These are phyloP conservation scores for Wickerhamomyces subpelliculosus DNA, from an alignment of 805 yeast species.

Conservation along the genomic window DNA sequence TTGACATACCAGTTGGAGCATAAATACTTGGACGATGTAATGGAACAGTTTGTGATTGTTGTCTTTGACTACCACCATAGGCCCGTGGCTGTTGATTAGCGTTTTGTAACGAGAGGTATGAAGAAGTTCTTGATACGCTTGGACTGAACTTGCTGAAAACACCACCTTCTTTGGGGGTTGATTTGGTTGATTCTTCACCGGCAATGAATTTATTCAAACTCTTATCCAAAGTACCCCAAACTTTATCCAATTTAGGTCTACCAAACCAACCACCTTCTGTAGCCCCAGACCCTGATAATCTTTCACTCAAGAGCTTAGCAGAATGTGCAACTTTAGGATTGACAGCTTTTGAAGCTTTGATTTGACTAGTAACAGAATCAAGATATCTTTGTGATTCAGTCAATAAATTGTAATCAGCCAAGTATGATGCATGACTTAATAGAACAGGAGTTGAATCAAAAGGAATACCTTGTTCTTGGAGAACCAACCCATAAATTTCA, in stretches of 20 bases:
- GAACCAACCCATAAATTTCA: constrained; percentile 19
- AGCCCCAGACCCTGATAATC: constrained; percentile 42
- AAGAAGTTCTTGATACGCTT: constrained; percentile 49
- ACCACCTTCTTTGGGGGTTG: constrained; percentile 33
- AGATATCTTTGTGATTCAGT: constrained; percentile 56
- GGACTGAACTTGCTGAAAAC: constrained; percentile 71
- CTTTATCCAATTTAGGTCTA: constrained; percentile 67
- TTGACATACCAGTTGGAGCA: not conserved
- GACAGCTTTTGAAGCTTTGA: constrained; percentile 33
- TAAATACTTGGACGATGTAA: not conserved
- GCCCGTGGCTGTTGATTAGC: not conserved
- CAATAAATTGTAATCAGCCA: constrained; percentile 61
- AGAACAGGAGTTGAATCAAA: constrained; percentile 51
- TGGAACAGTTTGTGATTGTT: not conserved
- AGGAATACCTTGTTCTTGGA: constrained; percentile 18
- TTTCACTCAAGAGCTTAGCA: constrained; percentile 34
- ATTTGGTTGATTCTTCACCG: constrained; percentile 47
- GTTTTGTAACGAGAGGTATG: constrained; percentile 14
- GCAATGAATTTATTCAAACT: constrained; percentile 77
- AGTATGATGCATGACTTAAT: constrained; percentile 56
- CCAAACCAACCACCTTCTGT: constrained; percentile 71
- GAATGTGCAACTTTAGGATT: constrained; percentile 27
- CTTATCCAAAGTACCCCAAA: constrained; percentile 86
- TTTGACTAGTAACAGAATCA: constrained; percentile 38
- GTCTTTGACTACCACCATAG: not conserved